phyloP scores from a whole-genome alignment of 2,329 filamentous ascomycete species.

The Scedosporium minutisporum region DNA sequence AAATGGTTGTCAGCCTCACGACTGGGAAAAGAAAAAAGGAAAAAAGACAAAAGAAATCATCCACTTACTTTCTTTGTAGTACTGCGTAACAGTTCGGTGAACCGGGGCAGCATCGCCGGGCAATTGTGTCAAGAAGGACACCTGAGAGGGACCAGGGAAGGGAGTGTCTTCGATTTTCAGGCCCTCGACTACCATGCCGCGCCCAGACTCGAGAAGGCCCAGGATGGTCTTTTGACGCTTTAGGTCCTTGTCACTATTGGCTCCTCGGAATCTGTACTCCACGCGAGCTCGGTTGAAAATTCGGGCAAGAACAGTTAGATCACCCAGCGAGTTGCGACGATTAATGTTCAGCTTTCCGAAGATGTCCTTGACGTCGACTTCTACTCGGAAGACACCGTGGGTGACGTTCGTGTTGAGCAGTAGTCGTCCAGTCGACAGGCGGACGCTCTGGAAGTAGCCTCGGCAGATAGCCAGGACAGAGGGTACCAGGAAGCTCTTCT shows the following conservation, averaged over 20 bases:
- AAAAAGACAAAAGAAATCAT: not conserved
- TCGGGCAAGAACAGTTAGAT: not conserved
- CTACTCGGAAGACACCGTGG: slow-evolving; percentile 39
- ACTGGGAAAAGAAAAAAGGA: not conserved
- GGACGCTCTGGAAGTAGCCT: slow-evolving; percentile 47
- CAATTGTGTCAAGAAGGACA: not conserved
- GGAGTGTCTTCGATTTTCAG: not conserved
- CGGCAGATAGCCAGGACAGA: slow-evolving; percentile 26
- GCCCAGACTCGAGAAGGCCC: not conserved
- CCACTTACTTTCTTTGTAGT: slow-evolving; percentile 1
- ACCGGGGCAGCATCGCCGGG: not conserved
- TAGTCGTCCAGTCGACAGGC: slow-evolving; percentile 41
- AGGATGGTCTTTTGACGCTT: slow-evolving; percentile 4
- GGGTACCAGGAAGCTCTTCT: slow-evolving; percentile 17
- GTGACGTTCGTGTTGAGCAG: slow-evolving; percentile 47
- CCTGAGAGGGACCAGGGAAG: not conserved
- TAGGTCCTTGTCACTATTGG: slow-evolving; percentile 2
- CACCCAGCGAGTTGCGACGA: not conserved
- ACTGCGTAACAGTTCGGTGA: not conserved
- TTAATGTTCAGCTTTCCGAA: slow-evolving; percentile 15
- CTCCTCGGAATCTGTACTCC: slow-evolving; percentile 10
- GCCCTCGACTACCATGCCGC: not conserved
- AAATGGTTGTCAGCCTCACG: not conserved
- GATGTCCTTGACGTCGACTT: slow-evolving; percentile 24
- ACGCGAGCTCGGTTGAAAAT: slow-evolving; percentile 11